phyloP scores from a whole-genome alignment of 352 stramenopile species.

The Pythium rhizo-oryzae region DNA sequence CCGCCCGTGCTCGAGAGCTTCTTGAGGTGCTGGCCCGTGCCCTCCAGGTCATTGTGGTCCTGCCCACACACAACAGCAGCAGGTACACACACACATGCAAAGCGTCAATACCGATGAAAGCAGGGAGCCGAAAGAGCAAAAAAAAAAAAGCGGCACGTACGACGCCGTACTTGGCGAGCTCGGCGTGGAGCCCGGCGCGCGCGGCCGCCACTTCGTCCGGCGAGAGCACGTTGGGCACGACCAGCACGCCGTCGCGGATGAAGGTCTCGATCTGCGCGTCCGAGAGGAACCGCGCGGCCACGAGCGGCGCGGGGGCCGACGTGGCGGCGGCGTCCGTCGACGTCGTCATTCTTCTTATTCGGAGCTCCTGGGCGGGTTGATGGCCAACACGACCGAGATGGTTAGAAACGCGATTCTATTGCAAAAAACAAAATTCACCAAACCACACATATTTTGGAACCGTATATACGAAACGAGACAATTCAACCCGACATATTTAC shows the following conservation, averaged over 20 bases:
- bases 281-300: conserved; percentile 39
- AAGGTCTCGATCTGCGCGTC: conserved; percentile 71
- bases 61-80: too few species aligned
- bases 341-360: too few species aligned
- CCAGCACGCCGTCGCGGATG: conserved; percentile 61
- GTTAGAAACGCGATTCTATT: conserved; percentile 8
- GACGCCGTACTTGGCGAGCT: conserved; percentile 74
- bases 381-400: too few species aligned
- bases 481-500: too few species aligned
- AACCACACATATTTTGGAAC: too few species aligned
- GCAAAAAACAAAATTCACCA: too few species aligned
- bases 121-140: background rate
- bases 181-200: conserved; percentile 55
- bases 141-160: too few species aligned
- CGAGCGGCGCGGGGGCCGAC: conserved; percentile 24
- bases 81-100: conserved; percentile 8
- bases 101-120: background rate
- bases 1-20: conserved; percentile 88
- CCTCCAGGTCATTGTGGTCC: conserved; percentile 65
- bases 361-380: too few species aligned
- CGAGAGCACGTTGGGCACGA: conserved; percentile 75
- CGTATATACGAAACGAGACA: too few species aligned
- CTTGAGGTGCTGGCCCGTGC: conserved; percentile 68
- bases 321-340: background rate
- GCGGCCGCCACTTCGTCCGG: conserved; percentile 56